phyloP scores from a whole-genome alignment of 106 monocot genomes.

The Dactylorhiza incarnata region DNA sequence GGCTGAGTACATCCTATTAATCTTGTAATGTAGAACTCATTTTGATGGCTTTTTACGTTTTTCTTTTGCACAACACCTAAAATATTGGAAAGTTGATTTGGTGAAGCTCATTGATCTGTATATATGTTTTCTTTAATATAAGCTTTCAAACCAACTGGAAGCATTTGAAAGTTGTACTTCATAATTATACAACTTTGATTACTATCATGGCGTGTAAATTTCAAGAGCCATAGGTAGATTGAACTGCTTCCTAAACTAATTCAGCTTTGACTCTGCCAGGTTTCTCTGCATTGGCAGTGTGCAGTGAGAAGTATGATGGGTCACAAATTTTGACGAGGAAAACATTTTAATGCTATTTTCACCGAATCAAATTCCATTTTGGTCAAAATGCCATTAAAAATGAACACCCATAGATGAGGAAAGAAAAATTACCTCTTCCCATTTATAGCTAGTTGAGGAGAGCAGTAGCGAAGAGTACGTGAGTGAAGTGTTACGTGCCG shows the following conservation, averaged over 20 bases:
- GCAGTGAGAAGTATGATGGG: conserved; percentile 30
- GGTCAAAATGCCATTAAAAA: no score
- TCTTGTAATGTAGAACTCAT: not conserved
- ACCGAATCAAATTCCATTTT: not conserved
- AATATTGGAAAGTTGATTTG: not conserved
- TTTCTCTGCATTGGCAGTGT: conserved; percentile 65
- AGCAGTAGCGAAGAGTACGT: no score
- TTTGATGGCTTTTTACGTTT: not conserved
- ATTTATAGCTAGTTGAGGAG: no score
- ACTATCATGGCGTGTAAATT: conserved; percentile 48
- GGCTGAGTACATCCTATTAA: not conserved
- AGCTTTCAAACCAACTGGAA: not conserved
- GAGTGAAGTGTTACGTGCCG: no score
- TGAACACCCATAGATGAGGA: no score
- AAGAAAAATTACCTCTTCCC: no score
- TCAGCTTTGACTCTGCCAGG: conserved; percentile 37
- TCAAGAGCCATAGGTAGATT: conserved; percentile 46
- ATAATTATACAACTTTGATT: not conserved
- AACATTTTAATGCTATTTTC: not conserved
- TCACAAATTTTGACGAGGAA: not conserved
- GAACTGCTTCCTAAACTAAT: conserved; percentile 58
- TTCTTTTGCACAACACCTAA: not conserved
- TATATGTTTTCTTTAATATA: no score
- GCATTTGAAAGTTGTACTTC: not conserved
- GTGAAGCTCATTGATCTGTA: not conserved